Evolutionary conservation across 345 rosid genomes (phyloP).

Genomic region (Boechera divaricarpa): DNA sequence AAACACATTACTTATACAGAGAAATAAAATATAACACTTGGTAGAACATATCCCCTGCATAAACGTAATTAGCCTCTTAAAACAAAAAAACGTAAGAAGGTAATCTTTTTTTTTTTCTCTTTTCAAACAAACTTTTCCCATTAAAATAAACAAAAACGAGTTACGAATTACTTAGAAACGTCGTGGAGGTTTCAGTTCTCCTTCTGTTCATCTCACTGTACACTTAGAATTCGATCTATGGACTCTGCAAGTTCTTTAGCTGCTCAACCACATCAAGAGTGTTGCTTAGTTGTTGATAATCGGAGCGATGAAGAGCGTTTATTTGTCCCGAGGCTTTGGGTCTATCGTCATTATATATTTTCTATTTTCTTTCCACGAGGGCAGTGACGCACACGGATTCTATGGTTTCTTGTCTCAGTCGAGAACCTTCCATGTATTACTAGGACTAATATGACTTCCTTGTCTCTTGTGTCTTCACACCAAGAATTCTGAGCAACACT

Average conservation of each 20-base stretch:
- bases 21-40: slow-evolving; percentile 6
- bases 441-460: slow-evolving; percentile 65
- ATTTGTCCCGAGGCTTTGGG: slow-evolving; percentile 42
- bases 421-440: slow-evolving; percentile 66
- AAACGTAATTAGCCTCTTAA: slow-evolving; percentile 36
- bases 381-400: slow-evolving; percentile 76
- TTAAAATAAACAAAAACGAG: slow-evolving; percentile 19
- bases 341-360: slow-evolving; percentile 38
- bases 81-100: slow-evolving; percentile 34
- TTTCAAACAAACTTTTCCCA: slow-evolving; percentile 21
- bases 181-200: neutral
- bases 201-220: slow-evolving; percentile 34
- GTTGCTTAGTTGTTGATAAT: slow-evolving; percentile 71
- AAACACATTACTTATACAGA: slow-evolving; percentile 11
- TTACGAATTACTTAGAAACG: slow-evolving; percentile 16
- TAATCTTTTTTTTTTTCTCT: neutral
- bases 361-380: slow-evolving; percentile 40
- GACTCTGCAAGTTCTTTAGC: slow-evolving; percentile 74
- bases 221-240: slow-evolving; percentile 47
- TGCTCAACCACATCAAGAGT: slow-evolving; percentile 81
- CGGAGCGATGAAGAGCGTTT: slow-evolving; percentile 72
- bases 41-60: slow-evolving; percentile 7
- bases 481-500: slow-evolving; percentile 75
- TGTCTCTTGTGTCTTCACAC: slow-evolving; percentile 74
- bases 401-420: slow-evolving; percentile 63